These are phyloP conservation scores for Suillus clintonianus DNA, from an alignment of 768 basidiomycete species.

Conservation along the genomic window DNA sequence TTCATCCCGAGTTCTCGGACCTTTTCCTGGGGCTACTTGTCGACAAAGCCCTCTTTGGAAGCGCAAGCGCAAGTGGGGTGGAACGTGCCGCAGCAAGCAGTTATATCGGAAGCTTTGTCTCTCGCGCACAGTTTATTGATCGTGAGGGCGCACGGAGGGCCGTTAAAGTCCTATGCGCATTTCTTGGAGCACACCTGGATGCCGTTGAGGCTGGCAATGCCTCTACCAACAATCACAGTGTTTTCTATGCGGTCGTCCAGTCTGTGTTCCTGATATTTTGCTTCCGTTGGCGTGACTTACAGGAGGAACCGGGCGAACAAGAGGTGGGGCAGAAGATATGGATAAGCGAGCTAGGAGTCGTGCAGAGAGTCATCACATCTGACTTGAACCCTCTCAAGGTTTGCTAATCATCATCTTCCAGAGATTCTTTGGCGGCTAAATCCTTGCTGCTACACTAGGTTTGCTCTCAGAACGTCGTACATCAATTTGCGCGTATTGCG, in stretches of 20 bases:
- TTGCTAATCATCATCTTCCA: neutral
- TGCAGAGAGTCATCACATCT: constrained; percentile 80
- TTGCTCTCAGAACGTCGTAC: constrained; percentile 88
- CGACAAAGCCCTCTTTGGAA: constrained; percentile 76
- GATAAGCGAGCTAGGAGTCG: constrained; percentile 77
- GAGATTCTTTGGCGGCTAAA: neutral
- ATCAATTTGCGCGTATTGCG: constrained; percentile 92
- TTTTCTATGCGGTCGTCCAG: constrained; percentile 93
- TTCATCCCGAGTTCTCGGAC: constrained; percentile 86
- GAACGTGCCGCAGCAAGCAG: constrained; percentile 91
- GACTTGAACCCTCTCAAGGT: constrained; percentile 91
- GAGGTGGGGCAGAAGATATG: constrained; percentile 65
- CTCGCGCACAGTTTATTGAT: constrained; percentile 85
- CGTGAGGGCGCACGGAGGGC: constrained; percentile 72
- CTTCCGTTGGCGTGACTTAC: constrained; percentile 92
- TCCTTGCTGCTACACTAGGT: constrained; percentile 47
- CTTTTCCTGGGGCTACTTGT: constrained; percentile 95
- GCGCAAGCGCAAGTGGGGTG: constrained; percentile 42
- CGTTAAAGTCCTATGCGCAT: constrained; percentile 83
- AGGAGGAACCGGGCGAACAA: constrained; percentile 59
- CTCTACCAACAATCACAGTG: constrained; percentile 49
- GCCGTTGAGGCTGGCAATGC: constrained; percentile 42
- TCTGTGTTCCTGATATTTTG: constrained; percentile 96
- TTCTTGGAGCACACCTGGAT: constrained; percentile 76
- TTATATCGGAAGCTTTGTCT: constrained; percentile 91